A percentile compares a stretch with the other conserved stretches of the same genome.
Evolutionary conservation across 768 basidiomycete genomes (phyloP).

Genomic region (Mycena venus): DNA sequence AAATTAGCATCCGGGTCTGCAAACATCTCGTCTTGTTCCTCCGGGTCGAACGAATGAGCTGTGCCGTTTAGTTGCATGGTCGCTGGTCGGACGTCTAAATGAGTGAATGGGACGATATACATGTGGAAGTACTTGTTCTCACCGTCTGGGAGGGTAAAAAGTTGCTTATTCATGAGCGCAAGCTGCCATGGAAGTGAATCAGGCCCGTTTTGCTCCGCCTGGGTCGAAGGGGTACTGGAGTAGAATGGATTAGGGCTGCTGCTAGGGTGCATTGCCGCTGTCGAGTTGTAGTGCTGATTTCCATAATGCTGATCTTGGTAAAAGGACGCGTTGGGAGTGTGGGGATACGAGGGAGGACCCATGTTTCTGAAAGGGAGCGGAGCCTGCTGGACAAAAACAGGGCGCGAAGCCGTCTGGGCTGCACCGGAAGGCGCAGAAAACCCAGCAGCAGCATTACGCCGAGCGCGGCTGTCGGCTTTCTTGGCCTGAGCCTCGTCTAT

Average conservation of each 20-base stretch:
- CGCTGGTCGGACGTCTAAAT: neutral
- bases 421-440: neutral
- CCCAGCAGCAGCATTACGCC: neutral
- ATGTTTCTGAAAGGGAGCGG: neutral
- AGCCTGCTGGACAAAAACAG: neutral
- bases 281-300: neutral
- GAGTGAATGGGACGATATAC: no score
- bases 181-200: no score
- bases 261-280: neutral
- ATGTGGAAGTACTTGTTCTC: neutral
- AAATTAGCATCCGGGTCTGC: neutral
- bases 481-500: neutral
- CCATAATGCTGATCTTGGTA: no score
- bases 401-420: no score
- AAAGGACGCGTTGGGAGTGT: neutral
- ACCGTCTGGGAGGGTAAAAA: neutral
- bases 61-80: no score
- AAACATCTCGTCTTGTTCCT: neutral
- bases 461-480: neutral
- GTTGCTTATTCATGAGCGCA: neutral
- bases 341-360: neutral
- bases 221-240: neutral
- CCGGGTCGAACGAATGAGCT: neutral
- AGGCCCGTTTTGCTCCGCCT: no score
- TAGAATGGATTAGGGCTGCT: slow-evolving; percentile 2